A percentile compares a stretch with the other conserved stretches of the same genome.
phyloP scores from a whole-genome alignment of 306 rosid genomes.

The Oemleria cerasiformis region DNA sequence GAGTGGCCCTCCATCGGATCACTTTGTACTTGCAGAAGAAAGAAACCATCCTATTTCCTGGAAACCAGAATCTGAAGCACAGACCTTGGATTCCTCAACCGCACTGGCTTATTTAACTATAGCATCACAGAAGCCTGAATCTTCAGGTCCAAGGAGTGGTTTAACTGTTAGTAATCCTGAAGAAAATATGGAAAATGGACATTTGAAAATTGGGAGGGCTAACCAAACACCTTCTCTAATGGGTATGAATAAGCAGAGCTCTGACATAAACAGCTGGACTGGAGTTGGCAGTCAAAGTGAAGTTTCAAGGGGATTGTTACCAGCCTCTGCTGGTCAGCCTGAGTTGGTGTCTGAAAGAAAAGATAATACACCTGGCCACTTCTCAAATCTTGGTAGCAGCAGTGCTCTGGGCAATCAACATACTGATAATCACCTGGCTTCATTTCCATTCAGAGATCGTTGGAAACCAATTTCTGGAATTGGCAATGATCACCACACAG shows the following conservation, averaged over 20 bases:
- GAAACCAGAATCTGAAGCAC: slow-evolving; percentile 56
- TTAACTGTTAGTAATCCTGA: slow-evolving; percentile 45
- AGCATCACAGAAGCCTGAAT: slow-evolving; percentile 47
- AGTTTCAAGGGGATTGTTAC: slow-evolving; percentile 55
- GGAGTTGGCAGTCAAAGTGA: slow-evolving; percentile 54
- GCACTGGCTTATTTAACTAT: slow-evolving; percentile 45
- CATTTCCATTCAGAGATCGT: slow-evolving; percentile 60
- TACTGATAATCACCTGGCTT: slow-evolving; percentile 41
- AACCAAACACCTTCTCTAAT: slow-evolving; percentile 49
- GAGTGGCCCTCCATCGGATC: slow-evolving; percentile 42
- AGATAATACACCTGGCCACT: slow-evolving; percentile 51
- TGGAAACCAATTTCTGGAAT: slow-evolving; percentile 71
- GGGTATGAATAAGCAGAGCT: slow-evolving; percentile 45
- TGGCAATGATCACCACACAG: slow-evolving; percentile 50
- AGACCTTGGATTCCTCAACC: slow-evolving; percentile 51
- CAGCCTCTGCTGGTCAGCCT: slow-evolving; percentile 53
- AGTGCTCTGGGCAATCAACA: slow-evolving; percentile 47
- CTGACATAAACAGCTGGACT: slow-evolving; percentile 52
- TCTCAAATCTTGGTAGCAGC: slow-evolving; percentile 46
- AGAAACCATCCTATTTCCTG: slow-evolving; percentile 41
- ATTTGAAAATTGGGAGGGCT: slow-evolving; percentile 53
- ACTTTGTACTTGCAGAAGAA: slow-evolving; percentile 46
- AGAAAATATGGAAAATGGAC: slow-evolving; percentile 57
- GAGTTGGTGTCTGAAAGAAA: slow-evolving; percentile 62
- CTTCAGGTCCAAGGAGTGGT: slow-evolving; percentile 50